These are phyloP conservation scores for Acmispon strigosus DNA, from an alignment of 306 rosid species.

Conservation along the genomic window DNA sequence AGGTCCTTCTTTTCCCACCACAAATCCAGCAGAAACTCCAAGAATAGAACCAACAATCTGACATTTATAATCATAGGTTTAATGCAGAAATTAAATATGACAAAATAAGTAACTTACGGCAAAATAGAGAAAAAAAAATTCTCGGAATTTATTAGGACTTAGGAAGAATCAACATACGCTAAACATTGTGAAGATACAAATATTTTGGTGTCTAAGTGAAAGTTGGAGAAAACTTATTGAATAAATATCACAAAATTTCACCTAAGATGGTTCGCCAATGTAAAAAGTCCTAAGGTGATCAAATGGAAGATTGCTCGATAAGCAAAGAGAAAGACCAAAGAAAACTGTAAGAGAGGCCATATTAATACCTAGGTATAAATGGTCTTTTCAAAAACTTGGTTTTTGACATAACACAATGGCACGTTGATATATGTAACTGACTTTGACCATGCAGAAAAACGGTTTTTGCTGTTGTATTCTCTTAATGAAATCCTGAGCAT, in stretches of 20 bases:
- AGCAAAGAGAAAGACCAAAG: background rate
- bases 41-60: conserved; percentile 81
- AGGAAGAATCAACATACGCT: background rate
- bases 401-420: background rate
- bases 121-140: background rate
- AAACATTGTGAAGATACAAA: background rate
- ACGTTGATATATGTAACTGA: background rate
- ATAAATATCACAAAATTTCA: background rate
- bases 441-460: background rate
- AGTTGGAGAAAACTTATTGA: background rate
- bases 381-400: background rate
- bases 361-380: background rate
- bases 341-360: background rate
- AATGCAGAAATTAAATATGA: background rate
- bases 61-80: conserved; percentile 17
- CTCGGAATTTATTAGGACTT: background rate
- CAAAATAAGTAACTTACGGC: background rate
- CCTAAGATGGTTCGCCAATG: background rate
- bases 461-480: background rate
- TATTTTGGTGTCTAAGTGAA: background rate
- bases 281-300: background rate
- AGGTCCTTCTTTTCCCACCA: conserved; percentile 95
- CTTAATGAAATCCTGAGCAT: background rate
- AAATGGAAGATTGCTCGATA: background rate
- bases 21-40: conserved; percentile 89